A percentile compares a stretch with the other conserved stretches of the same genome.
Conservation (phyloP, 2,329 filamentous ascomycete species). For the Monosporascus sp. region DNA sequence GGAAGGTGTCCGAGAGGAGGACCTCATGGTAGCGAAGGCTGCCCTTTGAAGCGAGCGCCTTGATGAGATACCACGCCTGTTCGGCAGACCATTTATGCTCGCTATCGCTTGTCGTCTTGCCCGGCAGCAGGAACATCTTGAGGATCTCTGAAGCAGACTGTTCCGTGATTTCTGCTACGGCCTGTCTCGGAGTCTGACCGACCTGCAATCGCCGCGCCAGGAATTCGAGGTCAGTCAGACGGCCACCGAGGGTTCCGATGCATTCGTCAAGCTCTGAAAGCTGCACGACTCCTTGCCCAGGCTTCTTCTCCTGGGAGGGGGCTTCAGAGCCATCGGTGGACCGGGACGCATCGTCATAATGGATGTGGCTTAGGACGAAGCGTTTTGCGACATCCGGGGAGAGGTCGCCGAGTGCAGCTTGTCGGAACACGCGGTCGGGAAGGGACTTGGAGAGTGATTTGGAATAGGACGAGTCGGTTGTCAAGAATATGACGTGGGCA, state of each 20-base stretch:
- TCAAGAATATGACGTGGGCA: slow-evolving; percentile 92
- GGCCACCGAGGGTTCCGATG: slow-evolving; percentile 78
- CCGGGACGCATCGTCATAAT: slow-evolving; percentile 37
- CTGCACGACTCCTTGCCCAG: slow-evolving; percentile 30
- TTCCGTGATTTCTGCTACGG: slow-evolving; percentile 82
- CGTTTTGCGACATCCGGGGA: slow-evolving; percentile 80
- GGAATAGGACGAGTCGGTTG: slow-evolving; percentile 80
- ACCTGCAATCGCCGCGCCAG: slow-evolving; percentile 84
- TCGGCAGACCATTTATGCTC: slow-evolving; percentile 67
- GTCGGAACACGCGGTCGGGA: slow-evolving; percentile 85
- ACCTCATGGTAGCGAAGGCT: slow-evolving; percentile 80
- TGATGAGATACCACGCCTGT: slow-evolving; percentile 88
- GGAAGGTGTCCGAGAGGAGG: slow-evolving; percentile 71
- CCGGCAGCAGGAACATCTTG: slow-evolving; percentile 78
- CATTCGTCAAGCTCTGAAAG: slow-evolving; percentile 72
- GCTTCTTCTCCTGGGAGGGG: slow-evolving; percentile 19
- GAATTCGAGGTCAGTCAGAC: slow-evolving; percentile 92
- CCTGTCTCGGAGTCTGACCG: slow-evolving; percentile 75
- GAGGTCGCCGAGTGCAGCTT: slow-evolving; percentile 80
- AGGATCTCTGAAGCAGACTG: slow-evolving; percentile 86
- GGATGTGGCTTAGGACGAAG: slow-evolving; percentile 81
- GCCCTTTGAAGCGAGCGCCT: slow-evolving; percentile 63
- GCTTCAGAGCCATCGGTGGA: slow-evolving; percentile 26
- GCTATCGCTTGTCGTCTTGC: slow-evolving; percentile 39
- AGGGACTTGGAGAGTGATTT: slow-evolving; percentile 83